Evolutionary conservation across 495 filamentous ascomycete species (phyloP).

Genomic region (Haplographium delicatum): DNA sequence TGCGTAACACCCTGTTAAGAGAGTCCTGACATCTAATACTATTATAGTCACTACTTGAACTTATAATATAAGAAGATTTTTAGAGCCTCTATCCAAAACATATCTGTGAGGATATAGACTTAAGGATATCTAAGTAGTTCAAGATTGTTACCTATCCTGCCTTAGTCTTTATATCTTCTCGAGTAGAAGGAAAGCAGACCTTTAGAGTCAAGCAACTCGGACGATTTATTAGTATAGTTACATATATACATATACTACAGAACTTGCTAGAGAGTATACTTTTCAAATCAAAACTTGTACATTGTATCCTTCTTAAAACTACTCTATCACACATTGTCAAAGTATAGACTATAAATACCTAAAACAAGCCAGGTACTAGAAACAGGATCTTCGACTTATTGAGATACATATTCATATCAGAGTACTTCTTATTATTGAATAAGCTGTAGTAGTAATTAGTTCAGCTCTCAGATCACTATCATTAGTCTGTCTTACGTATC

Average conservation of each 20-base stretch:
- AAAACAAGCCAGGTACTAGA: constrained; percentile 6
- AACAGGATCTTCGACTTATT: constrained; percentile 9
- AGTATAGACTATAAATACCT: constrained; percentile 6
- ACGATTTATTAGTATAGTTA: constrained; percentile 11
- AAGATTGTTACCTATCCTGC: constrained; percentile 9
- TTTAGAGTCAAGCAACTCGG: constrained; percentile 2
- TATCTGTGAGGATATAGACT: constrained; percentile 12
- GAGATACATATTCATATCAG: constrained; percentile 10
- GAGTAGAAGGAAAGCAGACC: constrained; percentile 3
- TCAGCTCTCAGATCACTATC: neutral
- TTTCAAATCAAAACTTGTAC: constrained; percentile 6
- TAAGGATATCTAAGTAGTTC: constrained; percentile 9
- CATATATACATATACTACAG: constrained; percentile 11
- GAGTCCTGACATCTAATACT: constrained; percentile 19
- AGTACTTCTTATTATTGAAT: constrained; percentile 10
- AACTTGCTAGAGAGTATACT: constrained; percentile 13
- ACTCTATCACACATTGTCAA: constrained; percentile 5
- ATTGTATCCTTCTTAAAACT: constrained; percentile 9
- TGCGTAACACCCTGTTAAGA: too few species aligned
- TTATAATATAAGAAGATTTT: constrained; percentile 7
- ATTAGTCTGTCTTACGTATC: constrained; percentile 3
- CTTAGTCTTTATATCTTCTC: constrained; percentile 7
- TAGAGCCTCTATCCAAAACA: constrained; percentile 12
- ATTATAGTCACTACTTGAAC: constrained; percentile 9
- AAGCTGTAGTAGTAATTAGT: constrained; percentile 5